phyloP scores from a whole-genome alignment of 169 alveolate species.

The Eimeria brunetti region DNA sequence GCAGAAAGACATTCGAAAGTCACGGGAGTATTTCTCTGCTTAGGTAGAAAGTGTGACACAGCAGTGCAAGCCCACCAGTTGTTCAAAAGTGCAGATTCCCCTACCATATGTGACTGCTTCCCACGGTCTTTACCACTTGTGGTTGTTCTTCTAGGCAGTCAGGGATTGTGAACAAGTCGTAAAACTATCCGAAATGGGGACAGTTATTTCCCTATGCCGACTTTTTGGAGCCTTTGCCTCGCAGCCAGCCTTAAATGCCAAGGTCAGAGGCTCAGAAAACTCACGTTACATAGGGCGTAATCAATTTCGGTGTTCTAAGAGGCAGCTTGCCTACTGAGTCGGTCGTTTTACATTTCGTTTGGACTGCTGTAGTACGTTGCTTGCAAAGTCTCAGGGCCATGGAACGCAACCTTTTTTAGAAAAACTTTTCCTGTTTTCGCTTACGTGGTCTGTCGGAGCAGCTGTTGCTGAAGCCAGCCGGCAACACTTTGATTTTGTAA shows the following conservation, averaged over 20 bases:
- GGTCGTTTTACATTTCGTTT: neutral
- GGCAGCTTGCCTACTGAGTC: neutral
- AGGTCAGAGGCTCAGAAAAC: constrained; percentile 72
- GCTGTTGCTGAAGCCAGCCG: constrained; percentile 94
- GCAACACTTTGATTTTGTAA: constrained; percentile 86
- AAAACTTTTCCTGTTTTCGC: constrained; percentile 91
- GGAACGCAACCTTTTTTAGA: constrained; percentile 70
- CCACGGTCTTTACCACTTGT: neutral
- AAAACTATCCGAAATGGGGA: constrained; percentile 90
- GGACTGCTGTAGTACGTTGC: neutral
- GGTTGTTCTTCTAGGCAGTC: neutral
- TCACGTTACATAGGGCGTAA: too few relatives aligned
- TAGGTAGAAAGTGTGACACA: neutral
- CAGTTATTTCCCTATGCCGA: constrained; percentile 90
- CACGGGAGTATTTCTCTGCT: neutral
- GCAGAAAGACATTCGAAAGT: neutral
- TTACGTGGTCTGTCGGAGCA: constrained; percentile 96
- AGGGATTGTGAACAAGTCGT: constrained; percentile 87
- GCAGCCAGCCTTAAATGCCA: constrained; percentile 84
- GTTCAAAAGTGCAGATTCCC: neutral
- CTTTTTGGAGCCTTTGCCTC: constrained; percentile 90
- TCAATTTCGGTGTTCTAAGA: neutral
- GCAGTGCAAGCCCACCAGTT: neutral
- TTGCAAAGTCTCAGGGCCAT: constrained; percentile 29
- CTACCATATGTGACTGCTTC: neutral